Percentiles rank a stretch among this genome's conserved stretches.
phyloP scores from a whole-genome alignment of 2,329 filamentous ascomycete species.

The Aspergillus phoenicis region DNA sequence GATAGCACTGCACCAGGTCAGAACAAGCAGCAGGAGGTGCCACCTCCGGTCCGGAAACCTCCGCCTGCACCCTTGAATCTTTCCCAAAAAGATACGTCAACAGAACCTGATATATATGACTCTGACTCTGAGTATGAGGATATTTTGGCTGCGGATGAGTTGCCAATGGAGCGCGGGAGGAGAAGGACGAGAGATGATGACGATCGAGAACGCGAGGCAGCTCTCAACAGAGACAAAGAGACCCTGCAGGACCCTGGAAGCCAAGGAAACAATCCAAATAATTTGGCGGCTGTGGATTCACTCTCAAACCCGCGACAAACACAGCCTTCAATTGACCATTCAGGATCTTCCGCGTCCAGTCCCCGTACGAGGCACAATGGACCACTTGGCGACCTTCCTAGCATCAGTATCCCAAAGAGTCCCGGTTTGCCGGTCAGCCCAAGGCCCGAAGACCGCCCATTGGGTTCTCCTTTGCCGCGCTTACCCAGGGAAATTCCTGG shows the following conservation, averaged over 20 bases:
- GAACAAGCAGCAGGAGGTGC: conserved; percentile 35
- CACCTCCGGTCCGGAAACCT: conserved; percentile 72
- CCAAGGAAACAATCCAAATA: conserved; percentile 1
- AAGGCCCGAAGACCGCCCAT: conserved; percentile 61
- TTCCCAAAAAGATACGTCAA: conserved; percentile 48
- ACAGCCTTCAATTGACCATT: conserved; percentile 31
- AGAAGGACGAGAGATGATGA: conserved; percentile 87
- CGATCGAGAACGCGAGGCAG: conserved; percentile 74
- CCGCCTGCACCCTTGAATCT: conserved; percentile 85
- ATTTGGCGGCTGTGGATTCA: not conserved
- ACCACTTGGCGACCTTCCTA: conserved; percentile 40
- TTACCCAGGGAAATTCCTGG: conserved; percentile 53
- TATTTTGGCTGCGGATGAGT: conserved; percentile 68
- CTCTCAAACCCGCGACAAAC: conserved; percentile 56
- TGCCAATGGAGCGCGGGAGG: conserved; percentile 68
- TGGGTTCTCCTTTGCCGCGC: conserved; percentile 62
- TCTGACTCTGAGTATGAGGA: conserved; percentile 85
- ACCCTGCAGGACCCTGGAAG: conserved; percentile 53
- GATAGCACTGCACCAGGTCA: conserved; percentile 20
- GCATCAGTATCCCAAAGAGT: conserved; percentile 56
- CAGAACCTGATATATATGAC: conserved; percentile 57
- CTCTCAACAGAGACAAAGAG: conserved; percentile 66
- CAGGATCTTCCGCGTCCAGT: conserved; percentile 35
- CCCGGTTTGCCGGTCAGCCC: conserved; percentile 67
- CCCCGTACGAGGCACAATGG: conserved; percentile 27